Evolutionary conservation across 129 eudicot genomes (phyloP), one percentile per base, ranked within the genome.

Genomic region (Centrapalus pauciflorus): DNA sequence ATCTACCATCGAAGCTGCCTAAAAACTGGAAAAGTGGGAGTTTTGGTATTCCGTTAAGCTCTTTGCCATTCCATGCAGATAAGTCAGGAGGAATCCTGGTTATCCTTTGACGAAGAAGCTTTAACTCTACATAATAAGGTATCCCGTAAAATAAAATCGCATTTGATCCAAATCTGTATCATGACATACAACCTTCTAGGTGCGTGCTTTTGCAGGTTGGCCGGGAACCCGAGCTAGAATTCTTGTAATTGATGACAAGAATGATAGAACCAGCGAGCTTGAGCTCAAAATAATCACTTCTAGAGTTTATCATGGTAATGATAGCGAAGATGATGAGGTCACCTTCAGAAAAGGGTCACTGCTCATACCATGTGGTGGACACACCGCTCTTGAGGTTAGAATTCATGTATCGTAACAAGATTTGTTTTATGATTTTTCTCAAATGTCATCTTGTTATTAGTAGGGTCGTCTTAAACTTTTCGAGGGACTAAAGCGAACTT

Each of bases 201-300:
- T 93, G 59, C 85, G 98, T 64, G 98, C 98, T 67, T 88, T 93
- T 86, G 89, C 96, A 80, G 98, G 98, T 24, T 93, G 98, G 98
- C 98, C 98, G 7, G 98, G 98, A 66, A 88, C 98, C 73, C 89
- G 95, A 57, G 87, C 96, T 37, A 88, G 72, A 76, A 73, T 93
- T 62, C 72, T 46, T 73, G 82, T 80, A 29, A 35, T 78, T 43
- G 90, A 87, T 56, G 77, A 74, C 3, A 69, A 66, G 30, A 85
- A 35, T 45, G 86, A 76, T 64, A 74, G 67, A 58, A 13, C 43
- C 14, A 84, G 68, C 13, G 81, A 75, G 25, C 55, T 88, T 52
- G 96, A 88, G 48, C 76, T 93, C 16, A 93, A 93, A 78, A 78
- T 93, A 10, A 88, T 93, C 73, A 85, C 86, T 23, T 83, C 95